Evolutionary conservation across 495 filamentous ascomycete species (phyloP), one percentile per base, ranked within the genome.

Genomic region (Trichoderma asperelloides): DNA sequence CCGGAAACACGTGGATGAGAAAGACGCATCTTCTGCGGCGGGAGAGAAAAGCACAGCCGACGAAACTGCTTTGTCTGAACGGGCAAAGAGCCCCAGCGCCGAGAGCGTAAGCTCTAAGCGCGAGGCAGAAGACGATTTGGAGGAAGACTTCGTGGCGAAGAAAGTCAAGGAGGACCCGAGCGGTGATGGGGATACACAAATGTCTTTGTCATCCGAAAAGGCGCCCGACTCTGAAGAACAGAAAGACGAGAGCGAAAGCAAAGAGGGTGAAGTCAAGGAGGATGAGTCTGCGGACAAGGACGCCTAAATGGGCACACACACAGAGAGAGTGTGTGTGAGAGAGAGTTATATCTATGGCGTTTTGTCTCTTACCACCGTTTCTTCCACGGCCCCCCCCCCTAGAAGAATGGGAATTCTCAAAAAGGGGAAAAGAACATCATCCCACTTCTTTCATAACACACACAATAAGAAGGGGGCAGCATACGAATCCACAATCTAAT

Each of bases 111-210:
- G 49, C 11, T 60, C 51, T 2, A 81, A 84, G 68, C 74, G 77
- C 25, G 82, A 83, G 47, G 80, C 80, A 0, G 78, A 77, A 43
- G 80, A 82, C 21, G 71, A 77, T 6, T 70, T 81, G 8, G 78
- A 73, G 23, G 68, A 62, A 0, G 73, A 66, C 16, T 66, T 65
- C 15, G 71, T 73, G 43, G 70, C 68, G 18, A 71, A 77, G 55
- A 84, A 82, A 68, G 60, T 76, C 0, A 81, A 75, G 66, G 78
- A 78, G 62, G 78, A 75, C 21, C 39, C 65, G 55, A 65, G 12
- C 12, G 51, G 49, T 2, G 73, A 71, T 1, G 71, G 70, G 7
- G 69, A 60, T 30, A 30, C 27, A 9, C 16, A 30, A 16, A 60
- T 30, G 55, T 0, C 43, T 11, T 11, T 11, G 43, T 28, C 55